Evolutionary conservation across 495 filamentous ascomycete genomes (phyloP).

Genomic region (Sphaerosporella brunnea): DNA sequence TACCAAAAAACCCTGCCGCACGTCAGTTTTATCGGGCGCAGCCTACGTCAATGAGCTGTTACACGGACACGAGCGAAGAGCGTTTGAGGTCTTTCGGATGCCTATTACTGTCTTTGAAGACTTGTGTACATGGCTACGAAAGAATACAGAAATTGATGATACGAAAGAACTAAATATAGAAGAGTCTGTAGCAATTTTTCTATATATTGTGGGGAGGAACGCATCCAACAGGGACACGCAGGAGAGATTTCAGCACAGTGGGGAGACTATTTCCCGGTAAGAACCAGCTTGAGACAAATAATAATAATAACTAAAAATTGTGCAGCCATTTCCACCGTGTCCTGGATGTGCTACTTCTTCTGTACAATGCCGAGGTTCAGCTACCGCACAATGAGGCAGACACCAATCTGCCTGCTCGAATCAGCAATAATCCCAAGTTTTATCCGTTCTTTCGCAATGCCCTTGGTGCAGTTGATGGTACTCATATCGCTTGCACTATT

Average conservation of each 20-base stretch:
- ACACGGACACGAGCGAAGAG: too few relatives aligned
- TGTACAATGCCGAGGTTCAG: background rate
- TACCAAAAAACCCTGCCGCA: too few relatives aligned
- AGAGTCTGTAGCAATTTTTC: constrained; percentile 6
- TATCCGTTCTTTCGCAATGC: constrained; percentile 13
- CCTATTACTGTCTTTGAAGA: too few relatives aligned
- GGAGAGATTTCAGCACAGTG: background rate
- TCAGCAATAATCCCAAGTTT: constrained; percentile 2
- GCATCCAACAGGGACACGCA: background rate
- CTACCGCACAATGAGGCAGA: too few relatives aligned
- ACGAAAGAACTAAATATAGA: too few relatives aligned
- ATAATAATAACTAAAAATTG: too few relatives aligned
- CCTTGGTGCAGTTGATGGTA: constrained; percentile 12
- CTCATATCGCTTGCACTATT: constrained; percentile 9
- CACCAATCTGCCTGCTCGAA: background rate
- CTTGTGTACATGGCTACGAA: too few relatives aligned
- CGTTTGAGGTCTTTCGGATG: too few relatives aligned
- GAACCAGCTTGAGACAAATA: too few relatives aligned
- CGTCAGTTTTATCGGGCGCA: too few relatives aligned
- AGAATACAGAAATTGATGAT: too few relatives aligned
- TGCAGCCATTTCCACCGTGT: background rate
- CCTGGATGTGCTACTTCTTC: background rate
- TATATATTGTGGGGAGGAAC: background rate
- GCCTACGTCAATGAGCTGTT: too few relatives aligned
- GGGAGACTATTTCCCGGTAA: background rate